Conservation (phyloP, 140 eudicot species). For the Flaveria floridana region DNA sequence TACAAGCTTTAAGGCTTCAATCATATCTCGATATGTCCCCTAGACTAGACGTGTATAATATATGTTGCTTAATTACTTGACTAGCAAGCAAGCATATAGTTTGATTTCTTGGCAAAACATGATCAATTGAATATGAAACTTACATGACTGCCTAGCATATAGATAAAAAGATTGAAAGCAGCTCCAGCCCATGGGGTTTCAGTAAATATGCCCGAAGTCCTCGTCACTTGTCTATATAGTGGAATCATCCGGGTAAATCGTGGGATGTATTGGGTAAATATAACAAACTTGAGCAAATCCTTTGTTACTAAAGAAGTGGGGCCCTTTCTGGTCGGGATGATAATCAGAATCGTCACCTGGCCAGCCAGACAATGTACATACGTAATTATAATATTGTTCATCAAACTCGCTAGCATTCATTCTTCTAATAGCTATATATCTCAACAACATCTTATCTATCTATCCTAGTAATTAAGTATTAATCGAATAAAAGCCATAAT, state of each 20-base stretch:
- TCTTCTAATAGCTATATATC: too few relatives aligned
- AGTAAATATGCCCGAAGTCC: constrained; percentile 68
- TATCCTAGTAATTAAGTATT: background rate
- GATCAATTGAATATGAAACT: constrained; percentile 13
- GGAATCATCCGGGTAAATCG: constrained; percentile 62
- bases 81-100: too few relatives aligned
- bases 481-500: too few relatives aligned
- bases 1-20: too few relatives aligned
- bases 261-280: constrained; percentile 62
- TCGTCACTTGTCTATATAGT: constrained; percentile 54
- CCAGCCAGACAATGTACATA: background rate
- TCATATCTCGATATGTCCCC: too few relatives aligned
- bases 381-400: too few relatives aligned
- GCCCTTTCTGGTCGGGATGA: constrained; percentile 41
- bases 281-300: constrained; percentile 56
- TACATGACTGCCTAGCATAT: constrained; percentile 85
- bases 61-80: too few relatives aligned
- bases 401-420: too few relatives aligned
- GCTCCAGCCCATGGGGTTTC: constrained; percentile 94
- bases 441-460: background rate
- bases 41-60: too few relatives aligned
- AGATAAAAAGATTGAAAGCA: constrained; percentile 69
- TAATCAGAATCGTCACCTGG: constrained; percentile 68
- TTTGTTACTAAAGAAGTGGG: constrained; percentile 54
- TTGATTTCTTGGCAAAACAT: too few relatives aligned